Percentiles rank a stretch among this genome's conserved stretches.
Conservation (phyloP, 108 stramenopile genomes). For the Nannochloropsis salina region DNA sequence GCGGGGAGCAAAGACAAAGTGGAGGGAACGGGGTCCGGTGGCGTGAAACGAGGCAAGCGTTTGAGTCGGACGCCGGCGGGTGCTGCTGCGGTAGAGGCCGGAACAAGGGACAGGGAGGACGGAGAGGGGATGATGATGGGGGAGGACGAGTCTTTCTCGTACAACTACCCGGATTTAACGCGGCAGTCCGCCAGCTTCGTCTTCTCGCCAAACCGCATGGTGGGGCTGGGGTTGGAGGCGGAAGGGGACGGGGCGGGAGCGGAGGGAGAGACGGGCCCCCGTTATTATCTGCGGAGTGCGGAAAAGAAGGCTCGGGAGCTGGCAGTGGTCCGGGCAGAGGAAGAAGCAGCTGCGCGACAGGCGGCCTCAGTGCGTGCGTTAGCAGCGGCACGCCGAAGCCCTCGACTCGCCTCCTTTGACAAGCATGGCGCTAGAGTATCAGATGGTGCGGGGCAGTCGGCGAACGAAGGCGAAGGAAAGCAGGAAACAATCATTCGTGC, state of each 20-base stretch:
- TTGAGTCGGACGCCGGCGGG: background rate
- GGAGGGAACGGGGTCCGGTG: background rate
- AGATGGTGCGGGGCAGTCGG: background rate
- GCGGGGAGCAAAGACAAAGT: background rate
- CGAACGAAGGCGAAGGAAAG: background rate
- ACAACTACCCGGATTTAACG: background rate
- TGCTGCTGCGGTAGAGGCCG: background rate
- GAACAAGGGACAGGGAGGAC: background rate
- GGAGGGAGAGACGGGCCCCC: background rate
- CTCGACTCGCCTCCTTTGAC: background rate
- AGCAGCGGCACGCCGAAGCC: background rate
- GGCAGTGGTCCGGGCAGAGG: background rate
- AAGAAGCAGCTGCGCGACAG: background rate
- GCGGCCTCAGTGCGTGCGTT: background rate
- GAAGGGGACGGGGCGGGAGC: background rate
- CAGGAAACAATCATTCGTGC: background rate
- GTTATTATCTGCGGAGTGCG: background rate
- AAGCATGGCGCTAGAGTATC: background rate
- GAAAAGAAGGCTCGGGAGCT: slow-evolving; percentile 1
- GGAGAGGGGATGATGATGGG: background rate
- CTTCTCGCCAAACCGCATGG: background rate
- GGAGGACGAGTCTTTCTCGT: background rate
- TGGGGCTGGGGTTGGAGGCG: background rate
- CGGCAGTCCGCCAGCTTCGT: background rate
- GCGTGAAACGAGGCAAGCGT: background rate